Percentiles rank a stretch among this genome's conserved stretches.
Conservation (phyloP, 2,329 filamentous ascomycete genomes). For the Pyrenophora tritici-repentis region DNA sequence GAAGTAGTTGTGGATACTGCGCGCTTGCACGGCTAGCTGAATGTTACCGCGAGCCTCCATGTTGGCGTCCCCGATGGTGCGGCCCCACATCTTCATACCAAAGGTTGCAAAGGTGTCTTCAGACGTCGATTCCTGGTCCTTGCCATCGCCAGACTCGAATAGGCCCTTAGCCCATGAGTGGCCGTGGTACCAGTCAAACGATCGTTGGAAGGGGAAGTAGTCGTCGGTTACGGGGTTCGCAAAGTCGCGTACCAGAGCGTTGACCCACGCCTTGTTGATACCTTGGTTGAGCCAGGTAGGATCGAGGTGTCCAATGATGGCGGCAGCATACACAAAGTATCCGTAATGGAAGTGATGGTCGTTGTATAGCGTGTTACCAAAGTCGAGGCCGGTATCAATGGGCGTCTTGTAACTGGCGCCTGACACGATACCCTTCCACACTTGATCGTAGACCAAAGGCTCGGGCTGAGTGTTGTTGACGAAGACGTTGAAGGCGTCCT, state of each 20-base stretch:
- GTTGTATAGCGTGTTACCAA: slow-evolving; percentile 87
- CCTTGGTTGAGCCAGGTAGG: slow-evolving; percentile 68
- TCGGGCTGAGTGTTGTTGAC: slow-evolving; percentile 53
- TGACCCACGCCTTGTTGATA: slow-evolving; percentile 78
- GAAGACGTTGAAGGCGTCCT: slow-evolving; percentile 59
- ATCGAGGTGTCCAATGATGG: slow-evolving; percentile 82
- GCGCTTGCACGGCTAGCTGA: slow-evolving; percentile 77
- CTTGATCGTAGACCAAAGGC: slow-evolving; percentile 61
- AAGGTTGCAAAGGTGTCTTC: slow-evolving; percentile 91
- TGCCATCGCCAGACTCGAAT: slow-evolving; percentile 74
- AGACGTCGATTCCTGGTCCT: slow-evolving; percentile 88
- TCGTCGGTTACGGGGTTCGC: slow-evolving; percentile 76
- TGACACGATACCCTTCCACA: slow-evolving; percentile 84
- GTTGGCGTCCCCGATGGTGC: slow-evolving; percentile 71
- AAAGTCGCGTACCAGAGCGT: slow-evolving; percentile 79
- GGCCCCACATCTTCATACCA: slow-evolving; percentile 93
- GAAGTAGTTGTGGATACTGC: slow-evolving; percentile 81
- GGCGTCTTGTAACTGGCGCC: slow-evolving; percentile 65
- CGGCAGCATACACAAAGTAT: slow-evolving; percentile 88
- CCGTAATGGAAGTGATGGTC: slow-evolving; percentile 73
- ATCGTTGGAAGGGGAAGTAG: slow-evolving; percentile 71
- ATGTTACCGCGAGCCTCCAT: slow-evolving; percentile 83
- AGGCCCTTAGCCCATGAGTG: slow-evolving; percentile 93
- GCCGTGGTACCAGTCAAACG: slow-evolving; percentile 89
- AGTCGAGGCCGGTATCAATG: slow-evolving; percentile 67